Evolutionary conservation across 2,329 filamentous ascomycete genomes (phyloP).

Genomic region (Claviceps pusilla): DNA sequence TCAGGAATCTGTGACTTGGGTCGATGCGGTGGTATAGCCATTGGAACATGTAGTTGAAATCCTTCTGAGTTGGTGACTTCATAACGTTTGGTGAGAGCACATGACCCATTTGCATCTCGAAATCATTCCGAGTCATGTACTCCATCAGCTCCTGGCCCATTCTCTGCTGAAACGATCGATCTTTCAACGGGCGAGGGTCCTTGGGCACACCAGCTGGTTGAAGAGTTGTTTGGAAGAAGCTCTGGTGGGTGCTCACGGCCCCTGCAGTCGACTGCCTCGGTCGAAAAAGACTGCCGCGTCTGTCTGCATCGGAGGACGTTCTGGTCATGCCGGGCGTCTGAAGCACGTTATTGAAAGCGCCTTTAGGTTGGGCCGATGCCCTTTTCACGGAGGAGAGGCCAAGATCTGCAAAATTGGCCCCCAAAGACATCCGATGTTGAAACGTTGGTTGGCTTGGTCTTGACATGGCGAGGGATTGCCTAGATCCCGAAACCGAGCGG

Average conservation of each 20-base stretch:
- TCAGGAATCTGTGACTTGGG: constrained; percentile 81
- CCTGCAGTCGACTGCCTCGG: constrained; percentile 52
- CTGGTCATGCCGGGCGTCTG: constrained; percentile 39
- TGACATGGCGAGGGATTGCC: constrained; percentile 71
- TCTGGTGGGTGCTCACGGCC: constrained; percentile 57
- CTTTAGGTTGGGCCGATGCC: constrained; percentile 64
- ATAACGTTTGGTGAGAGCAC: constrained; percentile 79
- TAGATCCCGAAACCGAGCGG: constrained; percentile 68
- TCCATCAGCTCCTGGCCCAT: constrained; percentile 85
- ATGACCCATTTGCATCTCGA: constrained; percentile 96
- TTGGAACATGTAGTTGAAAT: constrained; percentile 96
- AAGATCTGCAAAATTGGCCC: constrained; percentile 62
- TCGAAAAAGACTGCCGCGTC: constrained; percentile 73
- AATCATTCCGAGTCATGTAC: constrained; percentile 84
- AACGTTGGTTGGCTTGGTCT: constrained; percentile 80
- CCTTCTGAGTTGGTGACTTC: constrained; percentile 90
- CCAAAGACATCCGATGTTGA: constrained; percentile 67
- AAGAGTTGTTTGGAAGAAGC: constrained; percentile 84
- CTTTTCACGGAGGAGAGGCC: constrained; percentile 75
- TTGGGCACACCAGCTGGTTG: constrained; percentile 66
- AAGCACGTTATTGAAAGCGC: constrained; percentile 17
- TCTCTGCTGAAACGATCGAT: constrained; percentile 61
- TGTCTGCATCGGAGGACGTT: constrained; percentile 37
- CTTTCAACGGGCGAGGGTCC: constrained; percentile 75
- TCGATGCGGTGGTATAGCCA: constrained; percentile 96